Evolutionary conservation across 75 land plant species (phyloP), one percentile per base, ranked within the genome.

Genomic region (Selaginella moellendorffii): DNA sequence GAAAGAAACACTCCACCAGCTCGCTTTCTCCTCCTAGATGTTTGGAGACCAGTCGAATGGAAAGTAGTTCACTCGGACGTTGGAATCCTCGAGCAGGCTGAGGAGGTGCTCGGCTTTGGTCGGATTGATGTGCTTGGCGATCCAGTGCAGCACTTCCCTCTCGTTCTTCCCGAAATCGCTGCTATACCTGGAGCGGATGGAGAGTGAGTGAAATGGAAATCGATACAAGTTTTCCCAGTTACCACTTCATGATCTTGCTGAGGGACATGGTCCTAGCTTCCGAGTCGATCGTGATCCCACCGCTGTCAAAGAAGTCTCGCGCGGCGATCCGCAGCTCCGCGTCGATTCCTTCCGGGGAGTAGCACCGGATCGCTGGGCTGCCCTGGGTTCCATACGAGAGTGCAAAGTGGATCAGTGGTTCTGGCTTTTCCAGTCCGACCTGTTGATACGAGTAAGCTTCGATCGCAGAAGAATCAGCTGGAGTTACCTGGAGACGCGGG

Each of bases 81-180:
- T 80, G 25, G 71, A 42, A 20, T 31, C 63, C n/a, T 56, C 59
- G 53, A 86, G 71, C 59, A 81, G 28, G 28, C 77, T 82, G 51
- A 83, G 69, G 0, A 86, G 30, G 0, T 72, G 69, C 68, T 78
- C 75, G 10, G 83, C 71, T 30, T 77, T 77, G 10, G 67, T 53
- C 30, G 82, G 80, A 27, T 86, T 84, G 29, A 86, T 42, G 65
- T 84, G 82, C 29, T 79, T 81, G 29, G 82, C 81, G 17, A 74
- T 74, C 73, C 80, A 79, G 61, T 82, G 81, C 71, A 86, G 27
- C 21, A 84, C 85, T 60, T 87, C 97, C 28, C 66, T 61, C 66
- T 89, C 89, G 67, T 82, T 88, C 69, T 87, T 87, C 8, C 97
- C 97, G 62, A 84, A 87, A 76, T 89, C 97, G 12, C 61, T 77